These are phyloP conservation scores for Lithospermum erythrorhizon DNA, from an alignment of 257 asterid genomes.

Conservation along the genomic window DNA sequence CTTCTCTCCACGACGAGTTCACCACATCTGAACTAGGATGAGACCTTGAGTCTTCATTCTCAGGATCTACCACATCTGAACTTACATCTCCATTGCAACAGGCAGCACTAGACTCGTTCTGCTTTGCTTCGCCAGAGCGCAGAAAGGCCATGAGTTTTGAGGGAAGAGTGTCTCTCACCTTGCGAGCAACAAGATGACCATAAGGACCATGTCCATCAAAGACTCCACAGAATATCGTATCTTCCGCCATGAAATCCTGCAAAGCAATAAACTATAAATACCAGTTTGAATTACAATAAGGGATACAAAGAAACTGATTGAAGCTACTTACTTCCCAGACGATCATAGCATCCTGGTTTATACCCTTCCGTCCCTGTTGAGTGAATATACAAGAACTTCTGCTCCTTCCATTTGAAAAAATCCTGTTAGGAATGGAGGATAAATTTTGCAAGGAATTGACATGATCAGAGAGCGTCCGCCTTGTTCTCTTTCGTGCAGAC, in stretches of 20 bases:
- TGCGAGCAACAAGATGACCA: slow-evolving; percentile 94
- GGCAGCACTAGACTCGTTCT: slow-evolving; percentile 37
- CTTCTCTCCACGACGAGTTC: slow-evolving; percentile 66
- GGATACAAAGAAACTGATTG: not conserved
- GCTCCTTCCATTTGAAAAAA: slow-evolving; percentile 68
- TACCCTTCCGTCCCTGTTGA: slow-evolving; percentile 97
- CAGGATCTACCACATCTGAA: slow-evolving; percentile 66
- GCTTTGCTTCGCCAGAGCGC: slow-evolving; percentile 46
- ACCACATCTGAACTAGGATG: slow-evolving; percentile 31
- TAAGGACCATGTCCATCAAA: slow-evolving; percentile 98
- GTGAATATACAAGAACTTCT: slow-evolving; percentile 81
- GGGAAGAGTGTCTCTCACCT: slow-evolving; percentile 81
- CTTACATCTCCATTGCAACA: slow-evolving; percentile 55
- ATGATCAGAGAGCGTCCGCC: slow-evolving; percentile 57
- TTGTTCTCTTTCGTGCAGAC: slow-evolving; percentile 50
- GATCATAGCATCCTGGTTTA: slow-evolving; percentile 96
- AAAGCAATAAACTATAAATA: not conserved
- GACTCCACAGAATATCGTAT: slow-evolving; percentile 78
- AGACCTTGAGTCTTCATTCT: slow-evolving; percentile 16
- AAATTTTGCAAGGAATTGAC: slow-evolving; percentile 57
- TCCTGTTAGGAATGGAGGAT: slow-evolving; percentile 67
- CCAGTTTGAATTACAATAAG: not conserved
- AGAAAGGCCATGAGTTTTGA: slow-evolving; percentile 51
- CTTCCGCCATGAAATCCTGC: slow-evolving; percentile 86
- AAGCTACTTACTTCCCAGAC: slow-evolving; percentile 82